Conservation (phyloP, 106 monocot species). For the Platanthera zijinensis region DNA sequence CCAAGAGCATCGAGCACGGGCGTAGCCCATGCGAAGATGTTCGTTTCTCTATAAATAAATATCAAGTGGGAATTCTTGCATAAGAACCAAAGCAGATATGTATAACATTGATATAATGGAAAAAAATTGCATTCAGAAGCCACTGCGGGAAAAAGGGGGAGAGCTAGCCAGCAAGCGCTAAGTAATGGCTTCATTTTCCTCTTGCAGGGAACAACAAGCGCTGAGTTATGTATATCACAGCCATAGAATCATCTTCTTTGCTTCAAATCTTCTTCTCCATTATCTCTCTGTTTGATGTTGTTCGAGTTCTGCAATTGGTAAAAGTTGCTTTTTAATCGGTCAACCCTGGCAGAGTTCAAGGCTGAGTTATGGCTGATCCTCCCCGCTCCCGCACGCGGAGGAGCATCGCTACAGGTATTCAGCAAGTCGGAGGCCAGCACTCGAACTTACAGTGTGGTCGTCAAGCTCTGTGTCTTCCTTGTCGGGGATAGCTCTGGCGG, state of each 20-base stretch:
- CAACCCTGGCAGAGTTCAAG: slow-evolving; percentile 44
- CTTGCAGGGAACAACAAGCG: neutral
- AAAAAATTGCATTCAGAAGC: neutral
- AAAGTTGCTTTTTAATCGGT: slow-evolving; percentile 7
- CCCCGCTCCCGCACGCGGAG: slow-evolving; percentile 22
- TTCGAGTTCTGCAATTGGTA: neutral
- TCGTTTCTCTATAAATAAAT: too few species aligned
- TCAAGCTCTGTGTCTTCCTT: too few species aligned
- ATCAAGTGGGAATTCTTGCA: too few species aligned
- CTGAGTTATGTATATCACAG: neutral
- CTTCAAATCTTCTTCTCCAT: slow-evolving; percentile 11
- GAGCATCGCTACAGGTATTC: neutral
- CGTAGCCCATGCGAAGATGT: too few species aligned
- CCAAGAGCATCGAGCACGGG: too few species aligned
- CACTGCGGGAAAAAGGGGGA: neutral
- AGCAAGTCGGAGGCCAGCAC: neutral
- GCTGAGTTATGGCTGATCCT: slow-evolving; percentile 53
- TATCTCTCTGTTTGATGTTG: neutral
- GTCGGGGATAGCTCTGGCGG: too few species aligned
- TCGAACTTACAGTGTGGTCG: neutral
- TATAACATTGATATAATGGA: too few species aligned
- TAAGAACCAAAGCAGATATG: too few species aligned
- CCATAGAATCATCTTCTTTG: neutral
- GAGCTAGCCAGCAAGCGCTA: neutral
- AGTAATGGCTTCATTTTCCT: too few species aligned